These are phyloP conservation scores for Fusarium praegraminearum DNA, from an alignment of 2,329 filamentous ascomycete genomes.

Conservation along the genomic window DNA sequence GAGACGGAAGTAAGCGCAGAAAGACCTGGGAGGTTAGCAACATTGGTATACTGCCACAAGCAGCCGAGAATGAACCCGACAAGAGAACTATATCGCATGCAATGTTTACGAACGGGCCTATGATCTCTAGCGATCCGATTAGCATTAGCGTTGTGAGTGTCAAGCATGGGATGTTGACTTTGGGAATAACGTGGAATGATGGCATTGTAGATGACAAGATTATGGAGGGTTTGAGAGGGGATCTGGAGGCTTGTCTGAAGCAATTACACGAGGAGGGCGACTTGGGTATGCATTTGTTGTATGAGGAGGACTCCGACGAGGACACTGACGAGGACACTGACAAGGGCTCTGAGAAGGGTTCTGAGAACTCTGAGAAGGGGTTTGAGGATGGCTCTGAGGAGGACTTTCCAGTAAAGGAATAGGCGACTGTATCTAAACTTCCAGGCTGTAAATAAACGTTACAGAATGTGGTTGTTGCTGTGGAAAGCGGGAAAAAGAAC, in stretches of 20 bases:
- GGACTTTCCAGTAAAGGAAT: too few species aligned
- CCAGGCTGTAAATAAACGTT: not conserved
- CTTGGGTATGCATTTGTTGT: not conserved
- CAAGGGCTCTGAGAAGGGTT: too few species aligned
- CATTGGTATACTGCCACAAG: slow-evolving; percentile 53
- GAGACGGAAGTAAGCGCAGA: slow-evolving; percentile 58
- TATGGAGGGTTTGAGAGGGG: slow-evolving; percentile 53
- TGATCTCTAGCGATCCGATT: slow-evolving; percentile 58
- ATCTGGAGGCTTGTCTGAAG: slow-evolving; percentile 49
- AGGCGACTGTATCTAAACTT: not conserved
- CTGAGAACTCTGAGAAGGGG: too few species aligned
- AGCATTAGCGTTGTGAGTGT: slow-evolving; percentile 62
- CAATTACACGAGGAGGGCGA: slow-evolving; percentile 44
- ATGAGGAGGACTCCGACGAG: not conserved
- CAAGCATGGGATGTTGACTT: slow-evolving; percentile 53
- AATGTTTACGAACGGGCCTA: slow-evolving; percentile 64
- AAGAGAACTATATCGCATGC: slow-evolving; percentile 57
- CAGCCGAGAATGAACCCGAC: not conserved
- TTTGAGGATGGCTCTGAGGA: too few species aligned
- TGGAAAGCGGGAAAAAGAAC: too few species aligned
- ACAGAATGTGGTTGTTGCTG: not conserved
- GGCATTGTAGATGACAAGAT: slow-evolving; percentile 56
- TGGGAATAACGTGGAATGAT: slow-evolving; percentile 64
- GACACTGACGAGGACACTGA: too few species aligned
- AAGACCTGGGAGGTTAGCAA: slow-evolving; percentile 67